Conservation (phyloP, 2,329 filamentous ascomycete genomes). For the Diaporthe caulivora region DNA sequence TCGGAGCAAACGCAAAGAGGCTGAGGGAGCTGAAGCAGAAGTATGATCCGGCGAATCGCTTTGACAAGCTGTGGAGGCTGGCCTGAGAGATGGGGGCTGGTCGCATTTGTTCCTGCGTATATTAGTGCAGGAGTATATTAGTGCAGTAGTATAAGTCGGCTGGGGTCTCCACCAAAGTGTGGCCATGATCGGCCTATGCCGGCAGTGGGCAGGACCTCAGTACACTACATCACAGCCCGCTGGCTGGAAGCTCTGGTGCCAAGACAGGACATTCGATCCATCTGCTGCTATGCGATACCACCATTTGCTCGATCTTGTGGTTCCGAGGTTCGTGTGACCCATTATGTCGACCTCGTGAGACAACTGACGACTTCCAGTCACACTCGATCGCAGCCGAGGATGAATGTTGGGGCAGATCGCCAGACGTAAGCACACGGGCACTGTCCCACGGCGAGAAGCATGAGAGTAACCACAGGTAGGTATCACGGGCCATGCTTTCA, state of each 20-base stretch:
- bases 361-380: not conserved
- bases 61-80: constrained; percentile 43
- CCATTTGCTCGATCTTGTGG: not conserved
- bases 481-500: not conserved
- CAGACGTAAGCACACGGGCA: too few relatives aligned
- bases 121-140: too few relatives aligned
- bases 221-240: not conserved
- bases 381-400: not conserved
- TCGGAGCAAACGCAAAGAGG: constrained; percentile 48
- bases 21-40: constrained; percentile 49
- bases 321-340: not conserved
- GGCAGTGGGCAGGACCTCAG: too few relatives aligned
- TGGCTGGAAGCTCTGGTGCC: not conserved
- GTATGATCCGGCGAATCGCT: constrained; percentile 54
- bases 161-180: too few relatives aligned
- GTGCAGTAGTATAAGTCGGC: too few relatives aligned
- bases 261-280: too few relatives aligned
- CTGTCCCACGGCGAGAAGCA: not conserved
- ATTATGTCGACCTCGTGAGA: not conserved
- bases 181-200: too few relatives aligned
- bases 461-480: not conserved
- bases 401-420: not conserved
- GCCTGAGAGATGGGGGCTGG: not conserved
- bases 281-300: not conserved
- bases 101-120: not conserved